A percentile compares a stretch with the other conserved stretches of the same genome.
Conservation (phyloP, 495 filamentous ascomycete genomes). For the Lasiosphaeriaceae sp. region DNA sequence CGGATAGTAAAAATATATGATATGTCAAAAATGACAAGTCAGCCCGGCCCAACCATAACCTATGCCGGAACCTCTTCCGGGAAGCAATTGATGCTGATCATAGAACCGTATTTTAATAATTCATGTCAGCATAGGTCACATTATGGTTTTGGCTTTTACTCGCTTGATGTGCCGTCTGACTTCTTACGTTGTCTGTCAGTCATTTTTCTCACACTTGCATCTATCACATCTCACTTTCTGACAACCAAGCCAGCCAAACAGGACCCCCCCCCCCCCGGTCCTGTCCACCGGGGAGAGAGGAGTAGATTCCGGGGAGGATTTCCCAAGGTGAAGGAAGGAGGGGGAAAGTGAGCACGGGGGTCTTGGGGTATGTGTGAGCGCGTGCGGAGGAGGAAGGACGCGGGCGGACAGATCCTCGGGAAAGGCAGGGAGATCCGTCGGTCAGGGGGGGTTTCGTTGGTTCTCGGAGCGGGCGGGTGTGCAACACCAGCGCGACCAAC, state of each 20-base stretch:
- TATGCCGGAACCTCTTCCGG: no score
- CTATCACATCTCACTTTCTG: background rate
- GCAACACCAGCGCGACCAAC: background rate
- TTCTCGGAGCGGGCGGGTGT: background rate
- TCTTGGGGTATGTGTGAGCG: background rate
- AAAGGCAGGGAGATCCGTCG: background rate
- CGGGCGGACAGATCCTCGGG: slow-evolving; percentile 2
- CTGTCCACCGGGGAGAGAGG: background rate
- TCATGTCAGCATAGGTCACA: no score
- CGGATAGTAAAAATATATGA: no score
- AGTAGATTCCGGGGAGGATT: background rate
- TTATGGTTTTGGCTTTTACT: background rate
- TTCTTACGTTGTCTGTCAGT: background rate
- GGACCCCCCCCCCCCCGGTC: no score
- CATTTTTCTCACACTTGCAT: background rate
- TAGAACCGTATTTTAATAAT: no score
- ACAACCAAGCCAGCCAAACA: no score
- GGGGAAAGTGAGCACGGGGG: background rate
- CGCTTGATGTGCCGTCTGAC: background rate
- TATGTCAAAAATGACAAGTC: no score
- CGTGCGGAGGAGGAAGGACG: no score
- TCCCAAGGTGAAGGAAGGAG: background rate
- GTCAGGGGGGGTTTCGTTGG: background rate
- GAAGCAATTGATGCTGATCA: no score
- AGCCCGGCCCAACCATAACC: no score